Percentiles rank a stretch among this genome's conserved stretches.
Conservation (phyloP, 352 stramenopile genomes). For the Pythium brassicae region DNA sequence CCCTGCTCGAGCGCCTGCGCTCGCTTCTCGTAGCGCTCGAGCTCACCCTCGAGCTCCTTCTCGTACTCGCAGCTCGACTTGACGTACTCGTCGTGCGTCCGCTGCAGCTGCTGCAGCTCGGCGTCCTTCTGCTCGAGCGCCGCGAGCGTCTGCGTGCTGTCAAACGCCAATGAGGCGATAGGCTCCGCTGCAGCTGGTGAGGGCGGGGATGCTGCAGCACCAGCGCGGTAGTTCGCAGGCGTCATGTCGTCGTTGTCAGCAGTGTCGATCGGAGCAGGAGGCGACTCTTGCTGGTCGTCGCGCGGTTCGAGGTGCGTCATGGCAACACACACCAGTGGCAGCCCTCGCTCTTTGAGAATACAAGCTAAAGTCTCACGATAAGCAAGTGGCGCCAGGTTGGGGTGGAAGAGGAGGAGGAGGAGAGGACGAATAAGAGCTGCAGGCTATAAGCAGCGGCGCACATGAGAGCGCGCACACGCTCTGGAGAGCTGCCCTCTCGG, state of each 20-base stretch:
- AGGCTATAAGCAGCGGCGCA: not conserved
- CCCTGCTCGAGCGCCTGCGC: slow-evolving; percentile 23
- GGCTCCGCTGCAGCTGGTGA: no score
- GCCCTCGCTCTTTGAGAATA: not conserved
- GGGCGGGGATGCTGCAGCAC: no score
- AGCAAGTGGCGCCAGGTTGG: no score
- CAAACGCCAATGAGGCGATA: not conserved
- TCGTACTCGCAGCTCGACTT: slow-evolving; percentile 75
- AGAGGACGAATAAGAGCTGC: not conserved
- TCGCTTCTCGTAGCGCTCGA: slow-evolving; percentile 54
- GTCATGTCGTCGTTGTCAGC: not conserved
- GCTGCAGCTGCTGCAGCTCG: slow-evolving; percentile 50
- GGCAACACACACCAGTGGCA: not conserved
- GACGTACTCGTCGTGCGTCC: slow-evolving; percentile 69
- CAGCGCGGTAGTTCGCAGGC: no score
- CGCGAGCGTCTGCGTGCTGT: not conserved
- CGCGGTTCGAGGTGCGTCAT: not conserved
- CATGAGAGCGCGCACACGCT: not conserved
- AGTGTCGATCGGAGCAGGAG: not conserved
- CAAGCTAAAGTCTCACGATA: not conserved
- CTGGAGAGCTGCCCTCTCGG: no score
- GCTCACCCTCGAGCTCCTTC: slow-evolving; percentile 54
- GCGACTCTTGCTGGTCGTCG: not conserved
- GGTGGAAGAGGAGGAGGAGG: not conserved
- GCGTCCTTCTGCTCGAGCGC: slow-evolving; percentile 5